These are phyloP conservation scores for Aristolochia californica DNA, from an alignment of 164 flowering plant species.

Conservation along the genomic window DNA sequence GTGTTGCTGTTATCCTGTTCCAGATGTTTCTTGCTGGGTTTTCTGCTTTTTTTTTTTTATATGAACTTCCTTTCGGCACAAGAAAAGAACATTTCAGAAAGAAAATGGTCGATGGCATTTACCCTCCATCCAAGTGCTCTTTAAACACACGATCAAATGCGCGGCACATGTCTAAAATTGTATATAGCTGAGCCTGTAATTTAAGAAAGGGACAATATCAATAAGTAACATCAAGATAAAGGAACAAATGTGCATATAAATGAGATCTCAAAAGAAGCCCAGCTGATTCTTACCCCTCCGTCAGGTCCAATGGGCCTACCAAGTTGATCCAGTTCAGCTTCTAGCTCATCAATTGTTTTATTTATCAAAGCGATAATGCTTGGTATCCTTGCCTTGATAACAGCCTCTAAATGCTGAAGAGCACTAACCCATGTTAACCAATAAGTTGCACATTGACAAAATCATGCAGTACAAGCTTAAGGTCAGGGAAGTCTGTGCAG, in stretches of 20 bases:
- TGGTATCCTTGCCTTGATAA: slow-evolving; percentile 81
- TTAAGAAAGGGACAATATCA: neutral
- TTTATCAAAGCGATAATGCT: slow-evolving; percentile 86
- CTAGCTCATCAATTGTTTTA: slow-evolving; percentile 82
- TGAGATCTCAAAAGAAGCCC: neutral
- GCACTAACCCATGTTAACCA: slow-evolving; percentile 4
- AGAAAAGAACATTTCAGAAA: neutral
- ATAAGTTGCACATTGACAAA: slow-evolving; percentile 3
- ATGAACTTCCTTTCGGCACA: neutral
- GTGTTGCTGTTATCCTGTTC: no score
- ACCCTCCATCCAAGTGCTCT: slow-evolving; percentile 98
- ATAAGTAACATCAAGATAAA: neutral
- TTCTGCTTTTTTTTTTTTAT: no score
- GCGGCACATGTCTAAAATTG: slow-evolving; percentile 80
- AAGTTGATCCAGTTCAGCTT: slow-evolving; percentile 83
- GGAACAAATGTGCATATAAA: slow-evolving; percentile 3
- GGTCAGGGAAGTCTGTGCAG: slow-evolving; percentile 1
- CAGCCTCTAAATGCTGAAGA: slow-evolving; percentile 76
- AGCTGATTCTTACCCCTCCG: slow-evolving; percentile 56
- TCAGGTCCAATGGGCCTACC: slow-evolving; percentile 93
- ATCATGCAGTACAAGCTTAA: neutral
- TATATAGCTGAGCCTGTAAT: slow-evolving; percentile 75
- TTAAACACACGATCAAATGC: slow-evolving; percentile 80
- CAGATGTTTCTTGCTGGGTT: no score
- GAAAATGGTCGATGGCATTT: slow-evolving; percentile 6